These are phyloP conservation scores for Pholiota conissans DNA, from an alignment of 768 basidiomycete genomes.

Conservation along the genomic window DNA sequence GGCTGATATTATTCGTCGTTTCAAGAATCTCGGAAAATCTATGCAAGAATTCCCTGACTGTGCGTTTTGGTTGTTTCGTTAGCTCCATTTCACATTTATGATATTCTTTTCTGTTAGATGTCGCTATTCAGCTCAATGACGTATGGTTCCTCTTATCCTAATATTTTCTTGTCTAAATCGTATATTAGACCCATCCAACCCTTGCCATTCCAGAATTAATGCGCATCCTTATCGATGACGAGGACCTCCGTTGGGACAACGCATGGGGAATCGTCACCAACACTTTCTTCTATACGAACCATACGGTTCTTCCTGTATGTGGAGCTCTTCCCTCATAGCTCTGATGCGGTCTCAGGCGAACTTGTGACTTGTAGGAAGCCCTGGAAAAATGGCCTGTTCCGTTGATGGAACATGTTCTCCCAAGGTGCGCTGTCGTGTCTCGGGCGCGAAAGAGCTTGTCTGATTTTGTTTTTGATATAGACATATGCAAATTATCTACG, in stretches of 20 bases:
- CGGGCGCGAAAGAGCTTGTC: background rate
- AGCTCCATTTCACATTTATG: conserved; percentile 2
- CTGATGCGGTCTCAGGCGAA: background rate
- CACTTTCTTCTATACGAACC: conserved; percentile 96
- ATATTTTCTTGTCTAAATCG: background rate
- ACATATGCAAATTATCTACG: conserved; percentile 91
- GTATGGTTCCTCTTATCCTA: conserved; percentile 37
- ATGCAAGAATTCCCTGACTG: conserved; percentile 83
- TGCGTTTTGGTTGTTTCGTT: conserved; percentile 33
- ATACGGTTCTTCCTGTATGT: conserved; percentile 84
- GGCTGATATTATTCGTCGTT: conserved; percentile 88
- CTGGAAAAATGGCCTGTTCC: conserved; percentile 93
- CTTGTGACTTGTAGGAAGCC: conserved; percentile 54
- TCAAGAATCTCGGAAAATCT: conserved; percentile 85
- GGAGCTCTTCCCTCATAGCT: background rate
- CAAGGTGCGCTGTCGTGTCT: conserved; percentile 45
- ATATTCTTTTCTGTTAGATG: conserved; percentile 42
- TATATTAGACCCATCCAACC: conserved; percentile 85
- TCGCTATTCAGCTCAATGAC: conserved; percentile 95
- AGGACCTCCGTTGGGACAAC: conserved; percentile 76
- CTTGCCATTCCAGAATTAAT: conserved; percentile 94
- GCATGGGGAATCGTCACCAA: conserved; percentile 91
- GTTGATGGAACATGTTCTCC: conserved; percentile 81
- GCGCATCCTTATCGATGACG: conserved; percentile 91
- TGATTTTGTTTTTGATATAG: conserved; percentile 28